These are phyloP conservation scores for Ceratobasidium sp. DNA, from an alignment of 1,284 basidiomycete species.

Conservation along the genomic window DNA sequence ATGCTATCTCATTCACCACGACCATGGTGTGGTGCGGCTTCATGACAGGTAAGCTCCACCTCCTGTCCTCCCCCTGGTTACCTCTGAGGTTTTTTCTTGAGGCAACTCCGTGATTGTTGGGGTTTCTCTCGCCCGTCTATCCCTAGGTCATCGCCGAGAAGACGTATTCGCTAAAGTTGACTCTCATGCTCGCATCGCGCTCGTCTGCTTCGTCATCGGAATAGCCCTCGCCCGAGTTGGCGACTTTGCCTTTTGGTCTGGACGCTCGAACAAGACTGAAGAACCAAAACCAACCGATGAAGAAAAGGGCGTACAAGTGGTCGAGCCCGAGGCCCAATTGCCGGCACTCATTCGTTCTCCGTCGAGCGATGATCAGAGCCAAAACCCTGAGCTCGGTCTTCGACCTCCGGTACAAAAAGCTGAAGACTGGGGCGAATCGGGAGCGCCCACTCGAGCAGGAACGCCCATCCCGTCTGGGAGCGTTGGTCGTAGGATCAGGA, in stretches of 20 bases:
- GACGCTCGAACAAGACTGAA: neutral
- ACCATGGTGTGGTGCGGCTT: constrained; percentile 27
- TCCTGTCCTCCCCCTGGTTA: neutral
- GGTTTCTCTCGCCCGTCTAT: constrained; percentile 12
- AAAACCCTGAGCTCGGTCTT: neutral
- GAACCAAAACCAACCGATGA: neutral
- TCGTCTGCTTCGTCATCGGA: constrained; percentile 19
- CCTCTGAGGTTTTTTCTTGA: neutral
- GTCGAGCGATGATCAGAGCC: neutral
- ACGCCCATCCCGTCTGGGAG: constrained; percentile 18
- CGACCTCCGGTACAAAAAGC: neutral
- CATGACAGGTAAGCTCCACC: constrained; percentile 5
- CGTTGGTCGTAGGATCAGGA: neutral
- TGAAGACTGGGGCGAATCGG: constrained; percentile 16
- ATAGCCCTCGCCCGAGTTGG: constrained; percentile 29
- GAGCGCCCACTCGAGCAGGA: constrained; percentile 26
- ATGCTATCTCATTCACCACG: constrained; percentile 21
- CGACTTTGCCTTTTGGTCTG: constrained; percentile 14
- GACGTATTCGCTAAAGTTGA: constrained; percentile 18
- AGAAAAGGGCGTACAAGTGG: neutral
- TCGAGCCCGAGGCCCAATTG: neutral
- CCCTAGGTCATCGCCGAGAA: constrained; percentile 20
- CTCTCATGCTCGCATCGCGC: constrained; percentile 13
- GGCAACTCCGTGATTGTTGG: constrained; percentile 33
- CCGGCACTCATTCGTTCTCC: neutral